A percentile compares a stretch with the other conserved stretches of the same genome.
Conservation (phyloP, 2,329 filamentous ascomycete species). For the Alternaria longipes region DNA sequence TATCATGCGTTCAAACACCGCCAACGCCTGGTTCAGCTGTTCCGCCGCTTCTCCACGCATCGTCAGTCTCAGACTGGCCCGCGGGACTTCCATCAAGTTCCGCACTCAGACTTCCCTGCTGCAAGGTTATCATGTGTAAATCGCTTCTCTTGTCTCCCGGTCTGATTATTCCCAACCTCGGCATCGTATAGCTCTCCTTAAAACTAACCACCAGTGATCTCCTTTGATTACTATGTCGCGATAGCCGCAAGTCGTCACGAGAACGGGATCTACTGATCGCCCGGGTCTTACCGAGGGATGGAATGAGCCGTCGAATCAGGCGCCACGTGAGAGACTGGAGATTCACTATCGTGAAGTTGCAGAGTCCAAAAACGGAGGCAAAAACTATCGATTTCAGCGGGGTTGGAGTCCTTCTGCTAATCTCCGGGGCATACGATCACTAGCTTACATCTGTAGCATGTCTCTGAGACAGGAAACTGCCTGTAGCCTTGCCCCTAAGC, state of each 20-base stretch:
- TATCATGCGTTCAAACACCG: slow-evolving; percentile 3
- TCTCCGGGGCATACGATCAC: slow-evolving; percentile 15
- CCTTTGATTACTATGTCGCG: not conserved
- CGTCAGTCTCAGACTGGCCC: slow-evolving; percentile 3
- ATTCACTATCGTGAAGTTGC: slow-evolving; percentile 1
- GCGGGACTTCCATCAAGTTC: slow-evolving; percentile 3
- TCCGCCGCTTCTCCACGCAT: slow-evolving; percentile 6
- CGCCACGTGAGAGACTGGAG: not conserved
- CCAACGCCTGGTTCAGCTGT: slow-evolving; percentile 2
- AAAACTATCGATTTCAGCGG: slow-evolving; percentile 24
- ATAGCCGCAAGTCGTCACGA: slow-evolving; percentile 6
- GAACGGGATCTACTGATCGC: slow-evolving; percentile 12
- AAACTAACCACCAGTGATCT: not conserved
- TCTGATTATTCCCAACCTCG: not conserved
- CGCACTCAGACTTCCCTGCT: slow-evolving; percentile 4
- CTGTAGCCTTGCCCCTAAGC: slow-evolving; percentile 8
- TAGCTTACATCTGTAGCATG: slow-evolving; percentile 15
- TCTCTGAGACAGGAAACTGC: slow-evolving; percentile 16
- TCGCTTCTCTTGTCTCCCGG: not conserved
- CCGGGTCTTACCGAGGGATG: slow-evolving; percentile 4
- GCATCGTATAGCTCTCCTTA: not conserved
- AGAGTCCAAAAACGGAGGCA: slow-evolving; percentile 21
- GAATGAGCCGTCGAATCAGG: slow-evolving; percentile 7
- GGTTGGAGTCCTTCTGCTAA: slow-evolving; percentile 18
- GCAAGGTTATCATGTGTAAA: not conserved